A percentile compares a stretch with the other conserved stretches of the same genome.
Conservation (phyloP, 2,329 filamentous ascomycete species). For the Phialocephala sp. region DNA sequence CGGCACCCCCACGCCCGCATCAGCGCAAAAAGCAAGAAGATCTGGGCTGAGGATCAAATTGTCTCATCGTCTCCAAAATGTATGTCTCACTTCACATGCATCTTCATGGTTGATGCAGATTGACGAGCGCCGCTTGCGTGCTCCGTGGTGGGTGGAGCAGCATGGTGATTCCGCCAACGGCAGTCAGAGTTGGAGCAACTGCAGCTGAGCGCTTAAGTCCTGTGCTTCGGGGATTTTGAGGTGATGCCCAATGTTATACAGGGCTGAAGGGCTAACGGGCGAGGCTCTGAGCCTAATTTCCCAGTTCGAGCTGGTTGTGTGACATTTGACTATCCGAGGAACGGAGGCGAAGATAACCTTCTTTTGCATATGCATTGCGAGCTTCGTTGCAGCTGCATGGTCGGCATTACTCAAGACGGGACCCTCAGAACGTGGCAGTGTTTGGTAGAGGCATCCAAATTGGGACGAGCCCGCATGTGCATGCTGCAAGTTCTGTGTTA, state of each 20-base stretch:
- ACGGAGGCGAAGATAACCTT: constrained; percentile 4
- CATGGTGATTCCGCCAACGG: neutral
- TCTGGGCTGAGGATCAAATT: neutral
- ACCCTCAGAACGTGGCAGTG: neutral
- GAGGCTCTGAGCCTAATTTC: constrained; percentile 4
- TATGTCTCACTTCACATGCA: constrained; percentile 2
- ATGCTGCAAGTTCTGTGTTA: neutral
- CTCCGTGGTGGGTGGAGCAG: neutral
- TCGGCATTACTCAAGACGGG: neutral
- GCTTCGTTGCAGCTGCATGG: constrained; percentile 3
- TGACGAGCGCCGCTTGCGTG: constrained; percentile 4
- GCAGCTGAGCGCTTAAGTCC: constrained; percentile 11
- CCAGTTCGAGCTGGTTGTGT: neutral
- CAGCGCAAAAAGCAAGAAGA: constrained; percentile 19
- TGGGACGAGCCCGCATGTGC: neutral
- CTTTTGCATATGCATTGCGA: constrained; percentile 4
- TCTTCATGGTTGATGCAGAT: constrained; percentile 9
- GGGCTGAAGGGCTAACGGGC: constrained; percentile 2
- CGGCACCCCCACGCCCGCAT: constrained; percentile 21
- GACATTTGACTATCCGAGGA: neutral
- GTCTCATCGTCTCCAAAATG: constrained; percentile 2
- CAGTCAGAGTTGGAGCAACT: neutral
- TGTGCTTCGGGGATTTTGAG: neutral
- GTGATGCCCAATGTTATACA: constrained; percentile 11
- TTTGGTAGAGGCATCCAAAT: neutral